Evolutionary conservation across 2,329 filamentous ascomycete genomes (phyloP).

Genomic region (Biscogniauxia sp.): DNA sequence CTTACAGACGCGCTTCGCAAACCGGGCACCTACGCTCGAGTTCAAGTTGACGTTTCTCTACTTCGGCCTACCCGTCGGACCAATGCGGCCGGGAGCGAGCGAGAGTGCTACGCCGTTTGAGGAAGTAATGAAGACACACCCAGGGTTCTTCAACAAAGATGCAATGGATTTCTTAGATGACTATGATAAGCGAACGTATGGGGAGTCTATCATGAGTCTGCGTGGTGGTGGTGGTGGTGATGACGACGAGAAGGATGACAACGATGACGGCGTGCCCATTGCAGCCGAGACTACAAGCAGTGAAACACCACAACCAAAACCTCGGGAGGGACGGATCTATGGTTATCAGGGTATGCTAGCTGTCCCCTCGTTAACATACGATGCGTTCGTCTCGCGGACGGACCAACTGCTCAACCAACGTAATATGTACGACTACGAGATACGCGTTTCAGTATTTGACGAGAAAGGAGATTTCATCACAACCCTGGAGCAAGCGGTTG

Average conservation of each 20-base stretch:
- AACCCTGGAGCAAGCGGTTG: conserved; percentile 7
- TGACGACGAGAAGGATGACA: background rate
- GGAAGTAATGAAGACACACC: conserved; percentile 12
- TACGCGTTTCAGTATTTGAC: conserved; percentile 19
- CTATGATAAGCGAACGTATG: conserved; percentile 9
- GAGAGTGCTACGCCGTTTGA: conserved; percentile 8
- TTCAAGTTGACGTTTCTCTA: conserved; percentile 47
- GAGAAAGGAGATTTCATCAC: background rate
- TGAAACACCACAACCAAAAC: background rate
- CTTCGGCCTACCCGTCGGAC: conserved; percentile 46
- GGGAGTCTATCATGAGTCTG: conserved; percentile 3
- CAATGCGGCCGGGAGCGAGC: conserved; percentile 31
- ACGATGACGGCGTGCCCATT: background rate
- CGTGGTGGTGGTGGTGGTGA: conserved; percentile 15
- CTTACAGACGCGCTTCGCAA: conserved; percentile 32
- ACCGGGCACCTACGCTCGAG: conserved; percentile 28
- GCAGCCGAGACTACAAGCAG: background rate
- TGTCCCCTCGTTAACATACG: background rate
- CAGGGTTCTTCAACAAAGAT: conserved; percentile 2
- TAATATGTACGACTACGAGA: conserved; percentile 7
- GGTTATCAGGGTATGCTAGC: conserved; percentile 6
- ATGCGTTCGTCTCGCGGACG: conserved; percentile 11
- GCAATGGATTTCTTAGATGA: conserved; percentile 25
- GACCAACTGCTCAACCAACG: conserved; percentile 17
- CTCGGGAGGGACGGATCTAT: background rate